Evolutionary conservation across 257 asterid genomes (phyloP).

Genomic region (Lycium ferocissimum): DNA sequence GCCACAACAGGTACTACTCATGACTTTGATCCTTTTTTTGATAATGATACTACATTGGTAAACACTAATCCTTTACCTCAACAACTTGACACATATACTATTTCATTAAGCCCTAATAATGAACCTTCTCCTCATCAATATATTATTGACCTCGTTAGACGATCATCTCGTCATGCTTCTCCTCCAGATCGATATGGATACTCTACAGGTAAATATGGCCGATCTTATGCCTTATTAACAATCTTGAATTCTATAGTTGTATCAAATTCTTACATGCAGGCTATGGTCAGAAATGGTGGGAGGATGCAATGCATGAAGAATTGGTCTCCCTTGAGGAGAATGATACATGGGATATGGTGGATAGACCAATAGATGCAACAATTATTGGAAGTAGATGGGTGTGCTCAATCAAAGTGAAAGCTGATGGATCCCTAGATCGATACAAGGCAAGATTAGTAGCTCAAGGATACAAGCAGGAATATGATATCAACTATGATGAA

Average conservation of each 20-base stretch:
- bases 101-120: too few species aligned
- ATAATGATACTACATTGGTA: neutral
- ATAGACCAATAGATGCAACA: too few species aligned
- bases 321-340: neutral
- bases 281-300: neutral
- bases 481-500: constrained; percentile 15
- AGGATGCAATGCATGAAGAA: neutral
- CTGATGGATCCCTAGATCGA: too few species aligned
- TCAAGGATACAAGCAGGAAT: constrained; percentile 29
- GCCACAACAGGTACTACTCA: neutral
- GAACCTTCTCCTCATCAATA: too few species aligned
- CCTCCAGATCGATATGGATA: neutral
- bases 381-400: neutral
- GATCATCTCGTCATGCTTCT: too few species aligned
- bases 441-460: too few species aligned
- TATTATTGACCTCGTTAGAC: too few species aligned
- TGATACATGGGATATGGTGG: neutral
- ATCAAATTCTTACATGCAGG: too few species aligned
- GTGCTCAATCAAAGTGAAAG: neutral
- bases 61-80: too few species aligned
- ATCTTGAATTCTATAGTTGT: neutral
- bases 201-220: neutral
- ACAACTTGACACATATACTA: too few species aligned
- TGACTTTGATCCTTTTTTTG: neutral
- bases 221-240: neutral